Evolutionary conservation across 2,329 filamentous ascomycete genomes (phyloP).

Genomic region (Fusarium veterinarium): DNA sequence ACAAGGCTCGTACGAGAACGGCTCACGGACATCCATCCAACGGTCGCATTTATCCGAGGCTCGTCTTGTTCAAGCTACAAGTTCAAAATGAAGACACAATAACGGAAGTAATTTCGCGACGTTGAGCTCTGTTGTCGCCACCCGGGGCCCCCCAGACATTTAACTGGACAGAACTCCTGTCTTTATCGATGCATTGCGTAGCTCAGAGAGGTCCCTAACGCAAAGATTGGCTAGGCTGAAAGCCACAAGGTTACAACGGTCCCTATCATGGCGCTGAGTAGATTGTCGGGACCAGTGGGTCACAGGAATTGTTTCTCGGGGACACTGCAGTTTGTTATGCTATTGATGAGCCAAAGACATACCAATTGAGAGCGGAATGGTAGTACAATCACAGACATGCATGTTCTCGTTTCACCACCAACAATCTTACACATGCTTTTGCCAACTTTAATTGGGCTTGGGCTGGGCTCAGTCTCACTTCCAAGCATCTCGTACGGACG

Average conservation of each 20-base stretch:
- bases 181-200: too few species aligned
- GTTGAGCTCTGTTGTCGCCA: neutral
- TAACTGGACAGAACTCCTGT: neutral
- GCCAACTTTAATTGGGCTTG: neutral
- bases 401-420: too few species aligned
- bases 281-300: neutral
- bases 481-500: neutral
- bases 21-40: neutral
- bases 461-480: neutral
- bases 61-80: neutral
- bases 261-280: accelerated
- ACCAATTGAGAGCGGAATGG: neutral
- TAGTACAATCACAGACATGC: neutral
- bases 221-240: neutral
- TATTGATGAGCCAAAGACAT: neutral
- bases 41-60: neutral
- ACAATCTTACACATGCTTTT: neutral
- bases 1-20: too few species aligned
- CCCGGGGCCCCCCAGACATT: accelerated
- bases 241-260: neutral
- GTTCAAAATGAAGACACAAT: neutral
- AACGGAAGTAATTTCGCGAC: neutral
- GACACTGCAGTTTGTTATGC: too few species aligned
- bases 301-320: too few species aligned
- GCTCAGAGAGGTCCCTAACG: neutral